Conservation (phyloP, 495 filamentous ascomycete species). For the Lasiosphaeris hirsuta region DNA sequence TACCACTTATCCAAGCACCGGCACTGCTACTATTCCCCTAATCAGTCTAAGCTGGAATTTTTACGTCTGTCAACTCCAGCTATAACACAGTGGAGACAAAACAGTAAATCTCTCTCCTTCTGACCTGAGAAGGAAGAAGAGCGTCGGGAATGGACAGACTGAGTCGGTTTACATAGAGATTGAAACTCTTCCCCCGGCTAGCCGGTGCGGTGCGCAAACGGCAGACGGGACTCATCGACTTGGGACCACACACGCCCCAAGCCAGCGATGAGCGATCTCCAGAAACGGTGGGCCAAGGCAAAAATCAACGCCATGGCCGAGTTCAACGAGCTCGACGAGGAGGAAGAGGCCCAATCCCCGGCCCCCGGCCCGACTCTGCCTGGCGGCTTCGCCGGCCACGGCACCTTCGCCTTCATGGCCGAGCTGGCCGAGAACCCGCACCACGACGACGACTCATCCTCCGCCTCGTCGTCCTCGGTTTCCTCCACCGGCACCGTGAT, state of each 20-base stretch:
- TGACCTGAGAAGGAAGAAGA: no score
- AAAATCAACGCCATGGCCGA: conserved; percentile 57
- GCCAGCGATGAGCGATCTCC: conserved; percentile 74
- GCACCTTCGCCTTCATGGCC: conserved; percentile 9
- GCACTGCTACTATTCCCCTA: neutral
- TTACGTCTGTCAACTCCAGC: neutral
- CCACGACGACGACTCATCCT: conserved; percentile 72
- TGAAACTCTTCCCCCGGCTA: no score
- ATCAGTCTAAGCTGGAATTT: neutral
- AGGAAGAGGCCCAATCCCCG: conserved; percentile 13
- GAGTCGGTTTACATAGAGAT: no score
- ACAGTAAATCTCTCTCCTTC: neutral
- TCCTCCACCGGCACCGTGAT: conserved; percentile 89
- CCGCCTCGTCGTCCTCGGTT: conserved; percentile 68
- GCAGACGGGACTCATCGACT: neutral
- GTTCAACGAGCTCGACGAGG: conserved; percentile 52
- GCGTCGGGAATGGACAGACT: no score
- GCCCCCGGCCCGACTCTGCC: neutral
- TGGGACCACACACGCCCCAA: neutral
- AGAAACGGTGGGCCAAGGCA: conserved; percentile 77
- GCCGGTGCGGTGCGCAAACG: neutral
- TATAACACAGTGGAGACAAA: neutral
- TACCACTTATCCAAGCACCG: neutral
- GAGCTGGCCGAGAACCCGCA: conserved; percentile 35
- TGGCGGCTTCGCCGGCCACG: neutral